Evolutionary conservation across 306 rosid species (phyloP), one percentile per base, ranked within the genome.

Genomic region (Potentilla sterilis): DNA sequence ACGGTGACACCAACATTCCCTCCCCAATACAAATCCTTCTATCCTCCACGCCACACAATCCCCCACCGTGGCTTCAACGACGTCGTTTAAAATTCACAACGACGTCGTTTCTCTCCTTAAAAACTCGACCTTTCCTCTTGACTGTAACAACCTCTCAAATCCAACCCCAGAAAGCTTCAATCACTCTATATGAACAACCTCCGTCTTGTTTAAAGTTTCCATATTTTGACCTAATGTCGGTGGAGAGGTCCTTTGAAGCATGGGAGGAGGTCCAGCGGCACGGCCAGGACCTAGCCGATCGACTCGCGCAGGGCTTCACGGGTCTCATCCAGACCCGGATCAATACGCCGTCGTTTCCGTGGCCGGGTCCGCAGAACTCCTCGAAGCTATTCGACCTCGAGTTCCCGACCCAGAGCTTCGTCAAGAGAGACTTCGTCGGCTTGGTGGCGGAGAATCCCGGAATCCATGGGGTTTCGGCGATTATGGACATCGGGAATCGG

Each of bases 191-290:
- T 84, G 92, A 81, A 59, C 67, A 68, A 75, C 49, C 74, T 67
- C 41, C 74, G 70, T 81, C 47, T 54, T 41, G 55, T 74, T 38
- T 68, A 9, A 4, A 16, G 43, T n/a, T 19, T 65, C 74, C 42
- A 37, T 12, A 28, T 70, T 59, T 64, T 68, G 43, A 32, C 62
- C 70, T 52, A 9, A 88, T 94, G 98, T 90, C 97, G 67, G 92
- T 89, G 4, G 98, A 95, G 78, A 86, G 97, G 80, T 86, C 99
- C 40, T 90, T 95, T 18, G 97, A 95, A 51, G 93, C 97, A 9
- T 95, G 99, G 99, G 99, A 95, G 82, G 99, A 95, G 82, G 93
- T 95, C 67, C 99, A 95, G 72, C 87, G 99, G 19, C 97, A 95
- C 57, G 97, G 99, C 32, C 99, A 82, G 85, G 99, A 95, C 88